phyloP scores from a whole-genome alignment of 805 yeast genomes.

The Priceomyces melissophilus region DNA sequence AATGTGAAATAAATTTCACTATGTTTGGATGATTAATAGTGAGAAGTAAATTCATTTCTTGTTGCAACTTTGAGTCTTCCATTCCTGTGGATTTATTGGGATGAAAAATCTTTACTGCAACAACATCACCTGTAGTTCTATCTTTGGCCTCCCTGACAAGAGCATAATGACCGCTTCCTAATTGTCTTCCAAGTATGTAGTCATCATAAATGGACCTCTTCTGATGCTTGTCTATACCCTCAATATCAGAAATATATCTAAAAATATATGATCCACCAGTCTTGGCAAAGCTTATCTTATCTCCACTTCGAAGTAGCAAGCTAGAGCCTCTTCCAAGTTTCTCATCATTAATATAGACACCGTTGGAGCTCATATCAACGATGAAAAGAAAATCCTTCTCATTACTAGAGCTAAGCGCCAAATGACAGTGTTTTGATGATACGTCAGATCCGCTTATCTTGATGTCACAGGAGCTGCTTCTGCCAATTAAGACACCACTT shows the following conservation, averaged over 20 bases:
- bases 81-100: slow-evolving; percentile 37
- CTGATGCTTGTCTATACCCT: slow-evolving; percentile 14
- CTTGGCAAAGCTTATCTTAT: slow-evolving; percentile 54
- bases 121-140: slow-evolving; percentile 54
- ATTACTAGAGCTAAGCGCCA: slow-evolving; percentile 39
- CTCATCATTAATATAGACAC: slow-evolving; percentile 62
- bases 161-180: slow-evolving; percentile 80
- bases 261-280: slow-evolving; percentile 49
- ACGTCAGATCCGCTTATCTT: slow-evolving; percentile 54
- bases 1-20: slow-evolving; percentile 59
- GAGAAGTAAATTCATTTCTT: slow-evolving; percentile 64
- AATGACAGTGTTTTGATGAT: slow-evolving; percentile 61
- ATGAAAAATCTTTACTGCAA: slow-evolving; percentile 74
- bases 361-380: slow-evolving; percentile 61
- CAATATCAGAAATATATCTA: slow-evolving; percentile 35
- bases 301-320: slow-evolving; percentile 58
- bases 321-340: slow-evolving; percentile 47
- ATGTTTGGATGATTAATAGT: slow-evolving; percentile 68
- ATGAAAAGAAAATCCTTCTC: slow-evolving; percentile 39
- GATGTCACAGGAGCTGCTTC: slow-evolving; percentile 60
- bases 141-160: slow-evolving; percentile 69
- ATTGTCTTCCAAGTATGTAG: slow-evolving; percentile 52
- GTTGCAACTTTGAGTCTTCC: slow-evolving; percentile 48
- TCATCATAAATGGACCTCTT: slow-evolving; percentile 55
- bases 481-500: slow-evolving; percentile 38